Percentiles rank a stretch among this genome's conserved stretches.
These are phyloP conservation scores for Tagetes erecta DNA, from an alignment of 129 eudicot genomes.

Conservation along the genomic window DNA sequence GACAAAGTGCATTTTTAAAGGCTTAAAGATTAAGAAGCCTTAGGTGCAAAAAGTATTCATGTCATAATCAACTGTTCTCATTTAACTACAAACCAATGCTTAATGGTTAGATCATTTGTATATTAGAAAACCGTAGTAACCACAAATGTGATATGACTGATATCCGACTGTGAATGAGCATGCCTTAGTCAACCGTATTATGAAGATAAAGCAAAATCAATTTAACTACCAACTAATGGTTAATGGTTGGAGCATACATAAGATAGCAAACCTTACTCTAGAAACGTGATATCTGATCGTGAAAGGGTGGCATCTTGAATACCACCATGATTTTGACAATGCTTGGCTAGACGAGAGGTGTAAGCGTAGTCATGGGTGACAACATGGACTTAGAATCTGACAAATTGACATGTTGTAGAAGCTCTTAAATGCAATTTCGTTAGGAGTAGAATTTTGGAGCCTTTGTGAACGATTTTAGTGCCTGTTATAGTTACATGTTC, in stretches of 20 bases:
- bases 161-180: neutral
- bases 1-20: neutral
- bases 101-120: neutral
- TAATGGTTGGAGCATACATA: neutral
- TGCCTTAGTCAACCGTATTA: neutral
- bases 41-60: too few relatives aligned
- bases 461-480: neutral
- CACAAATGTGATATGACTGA: neutral
- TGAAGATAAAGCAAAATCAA: neutral
- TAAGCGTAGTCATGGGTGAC: neutral
- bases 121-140: neutral
- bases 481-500: neutral
- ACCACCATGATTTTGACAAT: neutral
- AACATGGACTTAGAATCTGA: neutral
- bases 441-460: neutral
- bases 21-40: too few relatives aligned
- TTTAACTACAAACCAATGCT: neutral
- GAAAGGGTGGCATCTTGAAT: neutral
- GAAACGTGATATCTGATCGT: neutral
- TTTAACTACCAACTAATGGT: neutral
- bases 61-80: too few relatives aligned
- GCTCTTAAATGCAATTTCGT: neutral
- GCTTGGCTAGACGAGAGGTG: neutral
- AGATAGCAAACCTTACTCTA: neutral
- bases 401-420: neutral